Evolutionary conservation across 1,284 basidiomycete genomes (phyloP).

Genomic region (Ustilago nuda): DNA sequence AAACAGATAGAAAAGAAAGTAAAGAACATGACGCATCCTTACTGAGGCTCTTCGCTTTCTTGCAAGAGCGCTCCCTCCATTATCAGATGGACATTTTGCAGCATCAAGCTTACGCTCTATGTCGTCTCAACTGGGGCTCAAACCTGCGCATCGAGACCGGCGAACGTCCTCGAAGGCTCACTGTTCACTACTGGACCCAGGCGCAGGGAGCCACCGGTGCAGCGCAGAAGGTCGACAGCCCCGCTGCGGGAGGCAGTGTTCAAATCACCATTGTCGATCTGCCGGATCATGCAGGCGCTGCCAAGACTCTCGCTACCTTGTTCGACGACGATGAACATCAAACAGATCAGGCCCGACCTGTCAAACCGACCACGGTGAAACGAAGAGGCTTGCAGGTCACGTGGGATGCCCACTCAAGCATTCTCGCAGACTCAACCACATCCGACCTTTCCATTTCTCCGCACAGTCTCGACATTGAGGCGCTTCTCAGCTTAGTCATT

Average conservation of each 20-base stretch:
- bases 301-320: constrained; percentile 27
- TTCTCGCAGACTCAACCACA: constrained; percentile 26
- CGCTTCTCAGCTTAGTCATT: constrained; percentile 30
- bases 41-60: constrained; percentile 52
- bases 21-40: constrained; percentile 47
- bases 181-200: constrained; percentile 55
- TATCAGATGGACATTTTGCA: constrained; percentile 66
- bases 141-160: constrained; percentile 44
- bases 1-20: not conserved
- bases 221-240: constrained; percentile 13
- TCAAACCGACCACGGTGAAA: constrained; percentile 15
- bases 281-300: constrained; percentile 24
- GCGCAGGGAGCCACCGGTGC: constrained; percentile 30
- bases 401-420: constrained; percentile 36
- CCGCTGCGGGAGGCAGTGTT: constrained; percentile 40
- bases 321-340: constrained; percentile 20
- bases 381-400: constrained; percentile 32
- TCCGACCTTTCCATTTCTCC: constrained; percentile 26
- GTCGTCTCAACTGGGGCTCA: constrained; percentile 57
- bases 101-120: constrained; percentile 58
- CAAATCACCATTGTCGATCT: constrained; percentile 43
- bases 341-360: not conserved
- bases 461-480: constrained; percentile 37
- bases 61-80: constrained; percentile 62
- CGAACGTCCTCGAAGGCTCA: constrained; percentile 40